Base-by-base conservation (phyloP, 176 grass and related monocot genomes). In the Oryza punctata region DNA sequence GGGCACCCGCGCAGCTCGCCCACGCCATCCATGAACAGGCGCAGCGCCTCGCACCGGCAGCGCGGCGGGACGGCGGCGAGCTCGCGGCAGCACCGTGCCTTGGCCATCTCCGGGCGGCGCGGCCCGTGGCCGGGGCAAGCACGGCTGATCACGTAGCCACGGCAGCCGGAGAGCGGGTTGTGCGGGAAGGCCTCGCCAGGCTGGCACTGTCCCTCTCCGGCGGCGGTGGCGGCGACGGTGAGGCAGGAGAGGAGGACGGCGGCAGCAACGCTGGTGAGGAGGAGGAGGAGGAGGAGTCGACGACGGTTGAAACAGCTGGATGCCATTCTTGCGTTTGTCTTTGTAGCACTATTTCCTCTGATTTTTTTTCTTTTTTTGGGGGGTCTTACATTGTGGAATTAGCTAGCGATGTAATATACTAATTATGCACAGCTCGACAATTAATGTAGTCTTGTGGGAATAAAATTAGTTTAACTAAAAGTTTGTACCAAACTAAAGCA, bases 31-130 rank as follows among this genome's bases (percentile, higher is more conserved):
- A 79, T 65, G 67, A 85, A 12, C 12, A 50, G 7, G 1, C 46
- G 44, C 72, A 84, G 72, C 23, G 82, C 82, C 82, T 67, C 12
- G 81, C 81, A 84, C 13, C 81, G 72, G 72, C 72, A 83, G 1
- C 35, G 7, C 8, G 21, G 12, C 71, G 21, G 28, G 61, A 84
- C 7, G 41, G 10, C 29, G 29, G 13, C 60, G 44, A 84, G 81
- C 72, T 84, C 61, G 28, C 44, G 8, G 81, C 81, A 83, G 9
- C 70, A 83, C 19, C 19, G 28, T 27, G 21, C 21, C 70, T 65
- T 74, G 19, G 49, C 27, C 70, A 25, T 26, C 59, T 35, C 9
- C n/a, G 47, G 65, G 18, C 11, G 49, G 5, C 75, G 1, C 7
- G 57, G 74, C 4, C 24, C 74, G 82, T 12, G 13, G 19, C 3